Evolutionary conservation across 345 rosid species (phyloP), one percentile per base, ranked within the genome.

Genomic region (rapeseed (Brassica napus)): DNA sequence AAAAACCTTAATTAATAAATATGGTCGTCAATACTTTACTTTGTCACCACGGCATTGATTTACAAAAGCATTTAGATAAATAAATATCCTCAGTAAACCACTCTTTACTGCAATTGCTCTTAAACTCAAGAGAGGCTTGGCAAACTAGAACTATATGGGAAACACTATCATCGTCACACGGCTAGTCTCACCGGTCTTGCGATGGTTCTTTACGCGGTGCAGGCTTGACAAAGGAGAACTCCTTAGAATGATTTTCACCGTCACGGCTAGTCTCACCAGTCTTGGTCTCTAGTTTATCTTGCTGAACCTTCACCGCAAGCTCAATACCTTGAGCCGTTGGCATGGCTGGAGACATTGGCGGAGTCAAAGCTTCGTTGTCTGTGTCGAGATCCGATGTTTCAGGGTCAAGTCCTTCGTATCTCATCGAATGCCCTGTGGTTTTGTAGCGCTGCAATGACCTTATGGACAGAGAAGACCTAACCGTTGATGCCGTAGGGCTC

Each of bases 371-470:
- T 30, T 90, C 92, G 2, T 84, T 85, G 35, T 81, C 83, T 8
- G 84, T 73, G 68, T 95, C 99, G 14, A 69, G 72, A 80, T 93
- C 97, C 0, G 96, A 90, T 66, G 70, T 34, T 2, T 88, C 91
- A 12, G 66, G 82, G 10, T 89, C 89, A 67, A 72, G 83, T 44
- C 80, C 83, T 6, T 87, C 92, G 23, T 86, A 88, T 14, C 77
- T 89, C 66, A 85, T 71, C 2, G 94, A 88, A 86, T 93, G 98
- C 6, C 97, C 94, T 0, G 97, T 91, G 14, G 98, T 93, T 75
- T 87, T 87, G 87, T 66, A 87, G 7, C 99, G 92, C 31, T 83
- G 94, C 75, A 95, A 79, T 39, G 82, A 44, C 28, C 71, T 85
- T 0, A 81, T 75, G 0, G 91, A 34, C 1, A 75, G 35, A 68